Evolutionary conservation across 208 protist species (phyloP).

Genomic region (Trichomonas vaginalis): DNA sequence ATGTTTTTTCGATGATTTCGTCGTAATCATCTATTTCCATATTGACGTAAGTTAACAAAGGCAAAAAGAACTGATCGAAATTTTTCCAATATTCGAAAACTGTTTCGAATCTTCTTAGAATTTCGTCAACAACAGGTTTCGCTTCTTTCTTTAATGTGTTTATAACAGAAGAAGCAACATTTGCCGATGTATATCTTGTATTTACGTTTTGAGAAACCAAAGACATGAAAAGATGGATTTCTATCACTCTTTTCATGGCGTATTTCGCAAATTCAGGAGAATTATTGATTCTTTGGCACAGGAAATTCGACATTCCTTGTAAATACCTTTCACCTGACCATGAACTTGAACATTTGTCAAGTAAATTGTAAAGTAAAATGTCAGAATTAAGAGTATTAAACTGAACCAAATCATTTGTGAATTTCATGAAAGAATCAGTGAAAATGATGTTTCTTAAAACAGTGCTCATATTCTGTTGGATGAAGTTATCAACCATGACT

Average conservation of each 20-base stretch:
- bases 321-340: too few relatives aligned
- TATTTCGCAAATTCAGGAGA: background rate
- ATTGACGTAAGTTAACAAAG: background rate
- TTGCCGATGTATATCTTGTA: background rate
- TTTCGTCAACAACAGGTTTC: background rate
- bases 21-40: background rate
- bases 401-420: background rate
- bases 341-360: background rate
- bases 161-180: background rate
- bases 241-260: background rate
- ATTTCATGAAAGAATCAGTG: background rate
- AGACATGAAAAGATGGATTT: background rate
- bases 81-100: background rate
- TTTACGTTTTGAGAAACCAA: background rate
- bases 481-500: background rate
- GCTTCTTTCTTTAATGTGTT: background rate
- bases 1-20: background rate
- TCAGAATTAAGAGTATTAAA: background rate
- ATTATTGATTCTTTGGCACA: background rate
- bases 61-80: background rate
- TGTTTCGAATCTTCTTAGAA: background rate
- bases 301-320: background rate
- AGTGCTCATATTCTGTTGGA: background rate
- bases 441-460: background rate
- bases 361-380: background rate